Percentiles rank a stretch among this genome's conserved stretches.
Conservation (phyloP, 2,329 filamentous ascomycete species). For the Chrysosporium queenslandicum region DNA sequence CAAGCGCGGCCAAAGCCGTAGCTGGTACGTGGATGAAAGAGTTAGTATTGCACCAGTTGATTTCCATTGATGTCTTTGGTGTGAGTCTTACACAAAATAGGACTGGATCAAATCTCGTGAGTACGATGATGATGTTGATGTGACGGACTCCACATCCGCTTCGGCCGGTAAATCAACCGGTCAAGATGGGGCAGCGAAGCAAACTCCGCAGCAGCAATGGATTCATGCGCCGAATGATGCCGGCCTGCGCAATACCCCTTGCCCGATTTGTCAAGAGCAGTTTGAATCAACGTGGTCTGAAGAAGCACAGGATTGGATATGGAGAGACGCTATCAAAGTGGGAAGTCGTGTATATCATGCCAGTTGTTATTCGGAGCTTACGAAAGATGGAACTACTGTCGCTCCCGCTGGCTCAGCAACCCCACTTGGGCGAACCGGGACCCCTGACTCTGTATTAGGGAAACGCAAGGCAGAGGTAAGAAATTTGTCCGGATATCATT, state of each 20-base stretch:
- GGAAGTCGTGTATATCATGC: slow-evolving; percentile 77
- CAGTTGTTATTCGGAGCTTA: slow-evolving; percentile 77
- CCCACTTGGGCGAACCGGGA: slow-evolving; percentile 29
- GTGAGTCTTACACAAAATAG: slow-evolving; percentile 35
- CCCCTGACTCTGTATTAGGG: slow-evolving; percentile 57
- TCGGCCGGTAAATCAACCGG: slow-evolving; percentile 34
- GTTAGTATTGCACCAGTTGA: slow-evolving; percentile 41
- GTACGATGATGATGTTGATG: slow-evolving; percentile 54
- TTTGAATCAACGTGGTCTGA: slow-evolving; percentile 90
- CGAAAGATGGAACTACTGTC: slow-evolving; percentile 45
- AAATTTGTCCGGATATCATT: neutral
- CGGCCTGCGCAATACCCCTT: slow-evolving; percentile 63
- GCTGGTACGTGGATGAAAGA: slow-evolving; percentile 87
- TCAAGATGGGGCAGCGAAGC: slow-evolving; percentile 38
- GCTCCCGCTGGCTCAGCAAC: slow-evolving; percentile 21
- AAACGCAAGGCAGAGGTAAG: slow-evolving; percentile 64
- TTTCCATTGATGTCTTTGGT: neutral
- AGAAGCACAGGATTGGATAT: slow-evolving; percentile 92
- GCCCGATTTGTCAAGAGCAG: slow-evolving; percentile 89
- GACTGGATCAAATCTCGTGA: slow-evolving; percentile 88
- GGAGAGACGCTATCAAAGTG: slow-evolving; percentile 76
- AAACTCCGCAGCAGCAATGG: slow-evolving; percentile 56
- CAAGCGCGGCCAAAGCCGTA: slow-evolving; percentile 77
- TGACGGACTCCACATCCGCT: slow-evolving; percentile 34
- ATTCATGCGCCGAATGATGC: slow-evolving; percentile 76